Evolutionary conservation across 2,329 filamentous ascomycete species (phyloP), one percentile per base, ranked within the genome.

Genomic region (Sporothrix phasma): DNA sequence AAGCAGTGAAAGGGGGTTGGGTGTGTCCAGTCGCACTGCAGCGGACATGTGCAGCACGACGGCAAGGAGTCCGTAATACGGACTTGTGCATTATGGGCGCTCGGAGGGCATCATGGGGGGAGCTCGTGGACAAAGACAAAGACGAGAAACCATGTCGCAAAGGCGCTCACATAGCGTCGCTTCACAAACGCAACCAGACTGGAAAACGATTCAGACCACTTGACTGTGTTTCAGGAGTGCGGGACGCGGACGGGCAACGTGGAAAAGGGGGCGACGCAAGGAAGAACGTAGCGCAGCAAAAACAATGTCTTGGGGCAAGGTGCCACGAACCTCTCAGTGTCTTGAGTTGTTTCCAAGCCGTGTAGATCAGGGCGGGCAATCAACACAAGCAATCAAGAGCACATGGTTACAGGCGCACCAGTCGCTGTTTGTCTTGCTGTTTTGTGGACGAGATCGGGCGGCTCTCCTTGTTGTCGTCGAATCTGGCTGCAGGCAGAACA

Each of bases 171-270:
- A 22, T 34, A 61, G 29, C 19, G 13, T 61, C 45, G 45, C 45
- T 31, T 61, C 59, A 49, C 45, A 31, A 46, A 26, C 13, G 19
- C 41, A 34, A 29, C 56, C 22, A 59, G 19, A 10, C 22, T 43
- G 41, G 15, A 43, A 43, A 6, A n/a, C 15, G 17, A 43, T 17
- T n/a, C 41, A 43, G 15, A 43, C 41, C 41, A 56, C 24, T 8
- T 13, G 41, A 4, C n/a, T 49, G 31, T 45, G 64, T 65, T 65
- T 65, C 64, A 65, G 59, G 60, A 58, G 46, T 62, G 64, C 64
- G 60, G 64, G 51, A 65, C 49, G n/a, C n/a, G n/a, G n/a, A n/a
- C n/a, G n/a, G n/a, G n/a, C n/a, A n/a, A n/a, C n/a, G n/a, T n/a
- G n/a, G n/a, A n/a, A n/a, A n/a, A n/a, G n/a, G n/a, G 56, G 46